phyloP scores from a whole-genome alignment of 352 stramenopile species.

The Globisporangium radiosum region DNA sequence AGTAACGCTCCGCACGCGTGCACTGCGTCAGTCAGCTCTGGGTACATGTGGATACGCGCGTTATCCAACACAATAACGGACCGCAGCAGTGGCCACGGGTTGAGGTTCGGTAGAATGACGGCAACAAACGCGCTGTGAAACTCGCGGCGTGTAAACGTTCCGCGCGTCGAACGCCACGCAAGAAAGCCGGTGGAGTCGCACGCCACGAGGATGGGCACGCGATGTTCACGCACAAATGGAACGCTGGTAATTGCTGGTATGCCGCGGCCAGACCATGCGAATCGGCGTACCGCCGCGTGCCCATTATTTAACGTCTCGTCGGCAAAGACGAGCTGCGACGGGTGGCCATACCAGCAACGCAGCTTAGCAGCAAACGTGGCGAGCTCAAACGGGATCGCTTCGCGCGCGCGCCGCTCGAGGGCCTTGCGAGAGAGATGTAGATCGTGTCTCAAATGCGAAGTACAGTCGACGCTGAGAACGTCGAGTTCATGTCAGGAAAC shows the following conservation, averaged over 20 bases:
- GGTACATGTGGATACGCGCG: background rate
- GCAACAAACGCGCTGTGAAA: background rate
- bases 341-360: background rate
- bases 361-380: background rate
- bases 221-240: too few relatives aligned
- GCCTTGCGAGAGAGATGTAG: background rate
- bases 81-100: background rate
- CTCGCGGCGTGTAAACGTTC: background rate
- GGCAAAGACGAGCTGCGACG: background rate
- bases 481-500: background rate
- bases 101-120: background rate
- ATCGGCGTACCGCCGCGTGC: too few relatives aligned
- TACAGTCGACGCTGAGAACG: background rate
- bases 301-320: background rate
- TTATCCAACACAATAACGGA: background rate
- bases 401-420: background rate
- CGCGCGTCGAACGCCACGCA: background rate
- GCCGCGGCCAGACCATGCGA: too few relatives aligned
- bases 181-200: too few relatives aligned
- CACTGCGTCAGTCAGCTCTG: conserved; percentile 30
- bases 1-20: conserved; percentile 23
- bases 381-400: background rate
- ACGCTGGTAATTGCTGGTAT: too few relatives aligned
- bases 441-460: background rate
- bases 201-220: too few relatives aligned